Base-by-base conservation (phyloP, 2,329 filamentous ascomycete species). In the Chaetomiaceae sp. region DNA sequence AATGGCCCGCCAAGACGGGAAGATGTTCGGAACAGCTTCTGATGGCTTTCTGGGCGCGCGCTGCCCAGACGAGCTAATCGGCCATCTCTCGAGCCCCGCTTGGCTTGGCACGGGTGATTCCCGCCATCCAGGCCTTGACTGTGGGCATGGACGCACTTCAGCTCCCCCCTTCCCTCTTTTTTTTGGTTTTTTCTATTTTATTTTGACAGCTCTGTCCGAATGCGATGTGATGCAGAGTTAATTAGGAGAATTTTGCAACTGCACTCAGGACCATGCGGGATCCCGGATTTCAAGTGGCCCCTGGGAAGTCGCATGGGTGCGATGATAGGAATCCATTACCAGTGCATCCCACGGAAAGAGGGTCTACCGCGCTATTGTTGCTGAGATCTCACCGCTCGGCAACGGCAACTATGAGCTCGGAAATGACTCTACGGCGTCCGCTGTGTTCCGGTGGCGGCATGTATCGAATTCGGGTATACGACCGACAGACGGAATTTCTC, bases 1-100 rank as follows among this genome's bases (percentile, higher is more conserved):
- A n/a, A n/a, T n/a, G n/a, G n/a, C n/a, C n/a, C n/a, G 57, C 58
- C 55, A 58, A 60, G 58, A 53, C 53, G 55, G 53, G 53, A 56
- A 44, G 33, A 27, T n/a, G 14, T 47, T 50, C 43, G 37, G 25
- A 11, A 20, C 18, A 25, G 43, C 16, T 49, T 44, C 40, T 52
- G 30, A 46, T 36, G 25, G 18, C 33, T 13, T 49, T 44, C 40
- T 52, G 30, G 46, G 42, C 20, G 18, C 33, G 33, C 43, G 8
- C 10, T 51, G 34, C 48, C 48, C 41, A 52, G 32, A 40, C 21
- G 20, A 36, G 41, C 21, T 43, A 47, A 50, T 54, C 46, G 34
- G 47, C 34, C 20, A 33, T 54, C 38, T 20, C 18, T 33, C 33
- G 46, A n/a, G 41, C 47, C 46, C 34, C 18, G 33, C 11, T 30